These are phyloP conservation scores for Chaetoceros muelleri DNA, from an alignment of 108 stramenopile genomes.

Conservation along the genomic window DNA sequence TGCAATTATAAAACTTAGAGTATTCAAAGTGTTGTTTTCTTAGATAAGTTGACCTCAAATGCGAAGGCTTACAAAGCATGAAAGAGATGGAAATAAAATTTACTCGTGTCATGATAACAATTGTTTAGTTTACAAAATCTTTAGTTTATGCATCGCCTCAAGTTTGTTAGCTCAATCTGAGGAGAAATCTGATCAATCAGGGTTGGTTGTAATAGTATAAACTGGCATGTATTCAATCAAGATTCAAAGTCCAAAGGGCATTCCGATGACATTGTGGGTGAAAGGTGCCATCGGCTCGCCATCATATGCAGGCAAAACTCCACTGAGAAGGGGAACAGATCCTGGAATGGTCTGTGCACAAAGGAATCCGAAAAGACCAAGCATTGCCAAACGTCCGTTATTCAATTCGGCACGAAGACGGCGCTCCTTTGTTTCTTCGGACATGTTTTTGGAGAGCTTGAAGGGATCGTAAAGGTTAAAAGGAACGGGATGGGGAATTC, in stretches of 20 bases:
- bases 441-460: constrained; percentile 16
- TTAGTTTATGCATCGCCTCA: too few species aligned
- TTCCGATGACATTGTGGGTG: background rate
- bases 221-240: background rate
- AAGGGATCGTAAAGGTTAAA: constrained; percentile 45
- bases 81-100: too few species aligned
- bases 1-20: too few species aligned
- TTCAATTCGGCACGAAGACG: constrained; percentile 35
- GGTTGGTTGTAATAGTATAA: too few species aligned
- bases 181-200: too few species aligned
- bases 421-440: constrained; percentile 18
- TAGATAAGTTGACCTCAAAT: too few species aligned
- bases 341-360: constrained; percentile 44
- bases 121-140: too few species aligned
- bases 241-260: background rate
- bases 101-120: too few species aligned
- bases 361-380: constrained; percentile 74
- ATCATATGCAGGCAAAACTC: constrained; percentile 25
- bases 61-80: too few species aligned
- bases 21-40: too few species aligned
- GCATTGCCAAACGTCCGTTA: constrained; percentile 58
- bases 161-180: too few species aligned
- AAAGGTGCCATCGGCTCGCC: constrained; percentile 31
- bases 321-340: constrained; percentile 31
- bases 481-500: constrained; percentile 47